Percentiles rank a stretch among this genome's conserved stretches.
Conservation (phyloP, 306 rosid genomes). For the Myrica gale region DNA sequence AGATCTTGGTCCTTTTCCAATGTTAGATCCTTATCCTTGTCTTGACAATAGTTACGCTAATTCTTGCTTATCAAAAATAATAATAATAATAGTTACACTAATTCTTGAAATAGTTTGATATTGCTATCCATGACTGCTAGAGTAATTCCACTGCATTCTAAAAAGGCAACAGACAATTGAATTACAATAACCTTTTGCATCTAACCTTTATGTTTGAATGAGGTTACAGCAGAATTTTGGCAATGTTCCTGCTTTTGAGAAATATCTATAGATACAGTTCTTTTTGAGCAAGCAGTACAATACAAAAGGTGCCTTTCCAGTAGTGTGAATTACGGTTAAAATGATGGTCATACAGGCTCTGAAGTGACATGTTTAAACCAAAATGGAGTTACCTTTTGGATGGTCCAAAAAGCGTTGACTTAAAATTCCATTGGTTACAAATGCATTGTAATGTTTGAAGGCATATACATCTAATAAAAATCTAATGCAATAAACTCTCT, state of each 20-base stretch:
- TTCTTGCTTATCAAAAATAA: too few relatives aligned
- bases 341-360: background rate
- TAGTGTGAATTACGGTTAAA: background rate
- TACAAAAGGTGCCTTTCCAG: background rate
- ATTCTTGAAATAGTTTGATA: background rate
- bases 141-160: conserved; percentile 1
- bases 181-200: background rate
- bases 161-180: background rate
- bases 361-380: background rate
- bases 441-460: background rate
- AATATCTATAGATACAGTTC: background rate
- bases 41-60: conserved; percentile 6
- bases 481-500: background rate
- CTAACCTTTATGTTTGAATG: background rate
- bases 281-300: background rate
- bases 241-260: background rate
- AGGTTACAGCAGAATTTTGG: background rate
- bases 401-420: background rate
- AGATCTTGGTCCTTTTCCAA: conserved; percentile 14
- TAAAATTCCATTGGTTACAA: background rate
- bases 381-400: background rate
- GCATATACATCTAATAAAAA: background rate
- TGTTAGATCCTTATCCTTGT: conserved; percentile 5
- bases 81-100: background rate
- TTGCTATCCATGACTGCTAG: background rate